Evolutionary conservation across 371 early-diverging fungal species (phyloP).

Genomic region (Mucor saturninus): DNA sequence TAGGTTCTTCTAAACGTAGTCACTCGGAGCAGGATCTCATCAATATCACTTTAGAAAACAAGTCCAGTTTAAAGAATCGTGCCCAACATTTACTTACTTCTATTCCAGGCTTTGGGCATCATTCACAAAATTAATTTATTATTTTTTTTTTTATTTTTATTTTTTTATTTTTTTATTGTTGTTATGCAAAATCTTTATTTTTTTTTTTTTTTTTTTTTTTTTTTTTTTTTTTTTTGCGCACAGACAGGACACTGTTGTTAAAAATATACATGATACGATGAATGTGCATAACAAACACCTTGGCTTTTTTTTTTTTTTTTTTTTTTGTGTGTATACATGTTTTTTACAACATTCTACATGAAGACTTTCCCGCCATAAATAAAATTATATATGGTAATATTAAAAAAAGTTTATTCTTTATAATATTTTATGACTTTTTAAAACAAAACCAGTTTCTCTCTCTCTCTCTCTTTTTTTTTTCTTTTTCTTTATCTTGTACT

Average conservation of each 20-base stretch:
- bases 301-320: not conserved
- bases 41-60: slow-evolving; percentile 18
- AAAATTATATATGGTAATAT: not conserved
- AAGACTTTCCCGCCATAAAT: slow-evolving; percentile 1
- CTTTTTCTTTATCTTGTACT: slow-evolving; percentile 9
- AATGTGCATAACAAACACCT: not conserved
- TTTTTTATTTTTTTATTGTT: not conserved
- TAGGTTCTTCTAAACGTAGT: slow-evolving; percentile 31
- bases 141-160: not conserved
- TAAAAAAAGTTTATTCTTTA: not conserved
- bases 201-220: not conserved
- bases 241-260: not conserved
- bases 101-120: slow-evolving; percentile 27
- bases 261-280: not conserved
- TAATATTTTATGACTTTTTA: not conserved
- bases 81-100: slow-evolving; percentile 34
- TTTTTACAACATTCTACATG: slow-evolving; percentile 6
- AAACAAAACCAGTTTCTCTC: not conserved
- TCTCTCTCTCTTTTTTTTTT: not conserved
- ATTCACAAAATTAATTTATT: slow-evolving; percentile 8
- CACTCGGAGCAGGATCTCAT: slow-evolving; percentile 48
- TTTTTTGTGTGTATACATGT: not conserved
- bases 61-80: slow-evolving; percentile 29
- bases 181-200: not conserved
- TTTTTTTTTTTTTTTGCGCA: not conserved